A percentile compares a stretch with the other conserved stretches of the same genome.
phyloP scores from a whole-genome alignment of 257 asterid species.

The Ophiorrhiza pumila region DNA sequence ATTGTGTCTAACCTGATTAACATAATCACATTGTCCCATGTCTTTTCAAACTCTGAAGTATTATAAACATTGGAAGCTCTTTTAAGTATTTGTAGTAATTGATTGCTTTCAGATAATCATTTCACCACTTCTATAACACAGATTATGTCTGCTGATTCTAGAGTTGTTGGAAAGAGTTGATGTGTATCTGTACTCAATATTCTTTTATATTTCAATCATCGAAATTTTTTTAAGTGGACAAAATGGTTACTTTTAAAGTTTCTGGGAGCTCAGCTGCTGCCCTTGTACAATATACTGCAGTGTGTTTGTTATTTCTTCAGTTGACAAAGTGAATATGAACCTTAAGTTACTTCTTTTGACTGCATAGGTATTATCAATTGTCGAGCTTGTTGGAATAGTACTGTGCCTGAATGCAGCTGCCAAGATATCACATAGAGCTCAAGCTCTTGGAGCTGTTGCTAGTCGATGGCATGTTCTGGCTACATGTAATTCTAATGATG shows the following conservation, averaged over 20 bases:
- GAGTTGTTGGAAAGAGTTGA: background rate
- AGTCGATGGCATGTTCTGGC: constrained; percentile 85
- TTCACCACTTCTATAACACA: background rate
- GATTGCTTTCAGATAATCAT: background rate
- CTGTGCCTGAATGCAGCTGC: constrained; percentile 76
- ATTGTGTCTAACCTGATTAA: background rate
- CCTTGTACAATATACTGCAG: background rate
- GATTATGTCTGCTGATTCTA: background rate
- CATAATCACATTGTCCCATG: background rate
- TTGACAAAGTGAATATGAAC: background rate
- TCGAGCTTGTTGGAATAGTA: constrained; percentile 66
- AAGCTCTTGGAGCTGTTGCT: constrained; percentile 71
- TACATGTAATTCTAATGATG: constrained; percentile 58
- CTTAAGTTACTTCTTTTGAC: constrained; percentile 10
- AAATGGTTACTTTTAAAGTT: background rate
- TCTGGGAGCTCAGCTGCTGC: background rate
- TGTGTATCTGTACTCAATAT: background rate
- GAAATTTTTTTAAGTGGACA: background rate
- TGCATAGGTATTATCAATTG: constrained; percentile 63
- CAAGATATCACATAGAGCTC: constrained; percentile 90
- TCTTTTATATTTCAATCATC: background rate
- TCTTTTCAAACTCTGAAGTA: background rate
- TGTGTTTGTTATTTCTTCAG: background rate
- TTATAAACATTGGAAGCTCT: background rate
- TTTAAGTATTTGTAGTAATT: background rate